A percentile compares a stretch with the other conserved stretches of the same genome.
Conservation (phyloP, 1,284 basidiomycete species). For the Boletus mariae region DNA sequence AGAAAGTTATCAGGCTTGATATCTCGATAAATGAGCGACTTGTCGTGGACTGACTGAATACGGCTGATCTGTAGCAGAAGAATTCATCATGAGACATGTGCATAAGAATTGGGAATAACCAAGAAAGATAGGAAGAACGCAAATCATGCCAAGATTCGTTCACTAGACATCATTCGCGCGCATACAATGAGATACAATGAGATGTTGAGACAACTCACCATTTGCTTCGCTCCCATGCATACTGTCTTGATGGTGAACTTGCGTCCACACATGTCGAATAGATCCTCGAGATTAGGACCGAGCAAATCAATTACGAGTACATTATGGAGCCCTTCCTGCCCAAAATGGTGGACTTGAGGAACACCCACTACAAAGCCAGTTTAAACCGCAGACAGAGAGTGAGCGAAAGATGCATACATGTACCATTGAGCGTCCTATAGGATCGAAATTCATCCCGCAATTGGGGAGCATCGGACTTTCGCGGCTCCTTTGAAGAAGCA, state of each 20-base stretch:
- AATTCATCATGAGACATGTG: slow-evolving; percentile 2
- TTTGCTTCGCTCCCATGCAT: slow-evolving; percentile 98
- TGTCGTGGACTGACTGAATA: slow-evolving; percentile 96
- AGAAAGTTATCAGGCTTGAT: slow-evolving; percentile 99
- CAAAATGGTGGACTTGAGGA: slow-evolving; percentile 98
- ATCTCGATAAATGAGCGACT: slow-evolving; percentile 98
- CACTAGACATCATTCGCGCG: not conserved
- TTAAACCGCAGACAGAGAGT: slow-evolving; percentile 14
- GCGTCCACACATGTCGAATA: slow-evolving; percentile 98
- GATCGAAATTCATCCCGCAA: slow-evolving; percentile 96
- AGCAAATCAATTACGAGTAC: slow-evolving; percentile 95
- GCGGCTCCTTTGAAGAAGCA: slow-evolving; percentile 72
- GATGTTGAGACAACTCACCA: slow-evolving; percentile 58
- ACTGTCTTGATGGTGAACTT: slow-evolving; percentile 98
- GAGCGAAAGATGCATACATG: slow-evolving; percentile 57
- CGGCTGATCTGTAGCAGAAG: slow-evolving; percentile 73
- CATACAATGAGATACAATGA: slow-evolving; percentile 2
- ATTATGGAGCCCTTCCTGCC: slow-evolving; percentile 97
- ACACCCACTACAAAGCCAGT: slow-evolving; percentile 66
- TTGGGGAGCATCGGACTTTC: slow-evolving; percentile 98
- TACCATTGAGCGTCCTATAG: slow-evolving; percentile 92
- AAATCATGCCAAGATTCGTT: not conserved
- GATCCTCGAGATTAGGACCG: slow-evolving; percentile 93
- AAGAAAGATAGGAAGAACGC: not conserved
- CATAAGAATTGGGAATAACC: not conserved